Evolutionary conservation across 495 filamentous ascomycete species (phyloP).

Genomic region (Echria macrotheca): DNA sequence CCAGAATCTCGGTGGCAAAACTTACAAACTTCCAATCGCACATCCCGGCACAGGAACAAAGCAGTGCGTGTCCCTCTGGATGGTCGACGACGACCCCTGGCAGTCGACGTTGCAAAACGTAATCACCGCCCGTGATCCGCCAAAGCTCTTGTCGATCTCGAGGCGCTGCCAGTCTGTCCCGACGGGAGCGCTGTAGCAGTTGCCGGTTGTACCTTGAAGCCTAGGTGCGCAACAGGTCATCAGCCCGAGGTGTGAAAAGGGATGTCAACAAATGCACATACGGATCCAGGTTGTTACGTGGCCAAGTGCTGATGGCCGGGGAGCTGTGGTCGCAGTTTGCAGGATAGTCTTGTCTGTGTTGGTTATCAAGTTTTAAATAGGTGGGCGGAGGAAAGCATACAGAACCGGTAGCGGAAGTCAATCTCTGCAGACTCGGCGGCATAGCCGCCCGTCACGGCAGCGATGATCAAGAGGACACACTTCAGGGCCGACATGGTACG

Average conservation of each 20-base stretch:
- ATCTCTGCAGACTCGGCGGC: too few species aligned
- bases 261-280: neutral
- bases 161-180: neutral
- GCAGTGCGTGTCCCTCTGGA: neutral
- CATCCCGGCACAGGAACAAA: neutral
- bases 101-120: neutral
- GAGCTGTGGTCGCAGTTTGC: neutral
- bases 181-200: neutral
- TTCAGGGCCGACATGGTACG: too few species aligned
- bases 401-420: neutral
- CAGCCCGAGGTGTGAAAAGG: neutral
- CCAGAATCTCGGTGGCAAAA: too few species aligned
- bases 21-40: neutral
- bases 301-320: neutral
- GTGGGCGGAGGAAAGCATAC: neutral
- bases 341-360: neutral
- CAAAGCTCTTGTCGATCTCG: neutral
- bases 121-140: neutral
- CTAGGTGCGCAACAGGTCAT: neutral
- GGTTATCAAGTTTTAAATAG: neutral
- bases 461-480: too few species aligned
- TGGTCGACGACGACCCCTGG: neutral
- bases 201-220: neutral
- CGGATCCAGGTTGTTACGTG: neutral
- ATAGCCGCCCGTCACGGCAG: too few species aligned